Conservation (phyloP, 75 land plant species). For the Selaginella tamariscina region DNA sequence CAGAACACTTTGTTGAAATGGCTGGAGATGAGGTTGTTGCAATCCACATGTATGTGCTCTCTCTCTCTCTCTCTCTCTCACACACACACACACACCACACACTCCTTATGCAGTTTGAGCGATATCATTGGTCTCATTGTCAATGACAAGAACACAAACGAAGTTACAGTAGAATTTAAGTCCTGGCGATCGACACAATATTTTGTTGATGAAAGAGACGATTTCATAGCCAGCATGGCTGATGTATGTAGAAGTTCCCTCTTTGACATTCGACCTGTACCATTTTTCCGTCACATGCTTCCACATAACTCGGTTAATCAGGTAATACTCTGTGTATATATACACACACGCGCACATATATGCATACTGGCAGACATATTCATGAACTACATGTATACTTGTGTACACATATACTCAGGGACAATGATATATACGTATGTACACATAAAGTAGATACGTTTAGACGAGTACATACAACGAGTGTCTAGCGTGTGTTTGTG, state of each 20-base stretch:
- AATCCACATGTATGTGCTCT: constrained; percentile 26
- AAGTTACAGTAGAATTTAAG: constrained; percentile 29
- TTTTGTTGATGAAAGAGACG: constrained; percentile 29
- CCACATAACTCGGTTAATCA: constrained; percentile 29
- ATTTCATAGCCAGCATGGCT: constrained; percentile 36
- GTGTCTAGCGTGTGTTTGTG: too few relatives aligned
- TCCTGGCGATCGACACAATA: constrained; percentile 39
- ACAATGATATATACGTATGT: too few relatives aligned
- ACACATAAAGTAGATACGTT: too few relatives aligned
- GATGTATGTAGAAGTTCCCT: constrained; percentile 21
- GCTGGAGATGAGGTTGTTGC: constrained; percentile 32
- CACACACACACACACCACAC: too few relatives aligned
- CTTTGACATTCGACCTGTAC: constrained; percentile 28
- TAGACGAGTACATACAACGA: too few relatives aligned
- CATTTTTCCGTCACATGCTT: constrained; percentile 30
- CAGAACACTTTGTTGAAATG: constrained; percentile 32
- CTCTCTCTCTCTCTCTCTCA: not conserved
- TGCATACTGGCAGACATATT: too few relatives aligned
- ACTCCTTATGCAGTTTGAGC: constrained; percentile 24
- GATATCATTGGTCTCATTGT: constrained; percentile 35
- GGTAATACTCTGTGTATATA: too few relatives aligned
- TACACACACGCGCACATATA: too few relatives aligned
- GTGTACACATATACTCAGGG: too few relatives aligned
- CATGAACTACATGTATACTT: too few relatives aligned
- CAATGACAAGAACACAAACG: constrained; percentile 21